Base-by-base conservation (phyloP, 148 eudicot genomes). In the Rhododendron ferrugineum region DNA sequence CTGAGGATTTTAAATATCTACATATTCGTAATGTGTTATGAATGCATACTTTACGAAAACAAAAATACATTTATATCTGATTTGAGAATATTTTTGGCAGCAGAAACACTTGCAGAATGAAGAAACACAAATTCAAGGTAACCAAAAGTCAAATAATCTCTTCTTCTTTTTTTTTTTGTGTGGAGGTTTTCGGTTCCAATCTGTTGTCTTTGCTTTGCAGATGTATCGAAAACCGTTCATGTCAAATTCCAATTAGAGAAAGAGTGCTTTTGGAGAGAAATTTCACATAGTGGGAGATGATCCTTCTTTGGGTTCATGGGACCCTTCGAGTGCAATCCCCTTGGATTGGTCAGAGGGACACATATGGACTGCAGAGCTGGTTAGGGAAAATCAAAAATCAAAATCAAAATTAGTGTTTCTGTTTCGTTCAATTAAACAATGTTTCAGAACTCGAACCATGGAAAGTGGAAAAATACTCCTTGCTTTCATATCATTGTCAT, bases 281-380 rank as follows among this genome's bases (percentile, higher is more conserved):
- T 92, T 93, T 88, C 26, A 85, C 50, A 58, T 93, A 37, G 91
- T 91, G 18, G 96, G 96, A 10, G 90, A 88, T 79, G 92, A 93
- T 84, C 91, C 92, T 9, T 42, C 84, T 7, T 42, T 93, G 1
- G 96, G 94, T 23, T 90, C 81, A 68, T 93, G 96, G 96, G 89
- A 90, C 50, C 93, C 94, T 42, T 70, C 76, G 72, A 62, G 87
- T 36, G 94, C 92, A 26, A 75, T 91, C 64, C 93, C 96, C 5
- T 84, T 93, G 83, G 87, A 77, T 40, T 93, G 96, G 96, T 92
- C 96, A 11, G 92, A 90, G 4, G 96, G 91, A 44, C 92, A 93
- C 88, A 15, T 91, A 70, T 93, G 96, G 96, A 87, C 86, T 47
- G 87, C 85, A 47, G 90, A 91, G 82, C 79, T 92, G 91, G 96